Base-by-base conservation (phyloP, 495 filamentous ascomycete species). In the Penicillium argentinense region DNA sequence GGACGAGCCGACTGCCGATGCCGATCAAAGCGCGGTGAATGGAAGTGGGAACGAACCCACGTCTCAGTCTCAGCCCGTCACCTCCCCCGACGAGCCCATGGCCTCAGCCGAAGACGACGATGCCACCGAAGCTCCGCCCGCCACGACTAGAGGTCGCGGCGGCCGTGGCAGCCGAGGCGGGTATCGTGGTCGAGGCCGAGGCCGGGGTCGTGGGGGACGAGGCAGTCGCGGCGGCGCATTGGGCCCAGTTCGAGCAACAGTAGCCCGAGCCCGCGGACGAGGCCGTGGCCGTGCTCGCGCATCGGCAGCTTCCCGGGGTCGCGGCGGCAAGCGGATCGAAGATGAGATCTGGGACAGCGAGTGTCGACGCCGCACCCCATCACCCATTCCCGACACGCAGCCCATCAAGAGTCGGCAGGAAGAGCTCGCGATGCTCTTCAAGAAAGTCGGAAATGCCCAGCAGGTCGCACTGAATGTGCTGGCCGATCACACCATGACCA, bases 371-470 rank as follows among this genome's bases (percentile, higher is more conserved):
- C 72, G 62, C 14, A 64, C 70, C 7, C 69, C 66, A 3, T 67
- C 63, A 5, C 72, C 69, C 4, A 64, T 52, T 45, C 59, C 63
- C 6, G 45, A 47, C 8, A 66, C 66, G 3, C 62, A 69, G 37
- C 67, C 57, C 16, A 59, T 76, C 8, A 68, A 68, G 22, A 51
- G 63, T 19, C 69, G 72, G 4, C 71, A 74, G 47, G 68, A 64
- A 3, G 65, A 73, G 44, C 25, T 80, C 24, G 64, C 69, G 24
- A 54, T 59, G 11, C 48, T 67, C 1, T 76, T 77, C 47, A 74
- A 70, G 53, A 66, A 63, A 25, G 56, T 76, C 18, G 72, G 68
- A 28, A 57, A 63, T 9, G 66, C 64, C 0, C 72, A 76, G 42
- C 61, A 66, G 34, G 27, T 67, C 16, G 66, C 74, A 3, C 38